Evolutionary conservation across 345 rosid genomes (phyloP).

Genomic region (Linum lewisii): DNA sequence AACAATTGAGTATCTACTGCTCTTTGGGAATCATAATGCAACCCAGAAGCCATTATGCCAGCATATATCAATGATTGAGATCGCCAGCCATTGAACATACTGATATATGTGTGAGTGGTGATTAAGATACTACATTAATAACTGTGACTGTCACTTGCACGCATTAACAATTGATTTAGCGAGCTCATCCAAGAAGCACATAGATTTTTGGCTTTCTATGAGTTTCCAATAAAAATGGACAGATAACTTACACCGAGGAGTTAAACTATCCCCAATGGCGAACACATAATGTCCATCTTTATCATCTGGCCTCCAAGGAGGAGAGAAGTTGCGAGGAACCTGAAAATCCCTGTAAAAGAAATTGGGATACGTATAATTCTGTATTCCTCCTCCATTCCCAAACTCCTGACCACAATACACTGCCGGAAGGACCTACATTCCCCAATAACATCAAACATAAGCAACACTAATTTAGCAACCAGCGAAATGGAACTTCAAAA

Average conservation of each 20-base stretch:
- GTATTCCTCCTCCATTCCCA: conserved; percentile 29
- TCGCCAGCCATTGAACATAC: no score
- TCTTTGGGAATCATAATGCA: no score
- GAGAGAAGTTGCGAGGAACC: conserved; percentile 37
- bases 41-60: no score
- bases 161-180: no score
- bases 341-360: conserved; percentile 34
- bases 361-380: conserved; percentile 37
- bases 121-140: no score
- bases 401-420: conserved; percentile 50
- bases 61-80: no score
- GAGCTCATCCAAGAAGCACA: no score
- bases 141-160: no score
- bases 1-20: no score
- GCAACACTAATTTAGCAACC: not conserved
- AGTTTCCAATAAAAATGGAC: no score
- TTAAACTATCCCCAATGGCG: conserved; percentile 53
- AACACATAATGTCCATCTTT: conserved; percentile 74
- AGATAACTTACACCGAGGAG: conserved; percentile 46
- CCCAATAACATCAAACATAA: not conserved
- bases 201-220: no score
- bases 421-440: conserved; percentile 42
- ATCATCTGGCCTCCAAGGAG: conserved; percentile 83
- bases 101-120: no score
- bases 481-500: not conserved